Conservation (phyloP, 805 yeast species). For the Saccharomycopsis sp. region DNA sequence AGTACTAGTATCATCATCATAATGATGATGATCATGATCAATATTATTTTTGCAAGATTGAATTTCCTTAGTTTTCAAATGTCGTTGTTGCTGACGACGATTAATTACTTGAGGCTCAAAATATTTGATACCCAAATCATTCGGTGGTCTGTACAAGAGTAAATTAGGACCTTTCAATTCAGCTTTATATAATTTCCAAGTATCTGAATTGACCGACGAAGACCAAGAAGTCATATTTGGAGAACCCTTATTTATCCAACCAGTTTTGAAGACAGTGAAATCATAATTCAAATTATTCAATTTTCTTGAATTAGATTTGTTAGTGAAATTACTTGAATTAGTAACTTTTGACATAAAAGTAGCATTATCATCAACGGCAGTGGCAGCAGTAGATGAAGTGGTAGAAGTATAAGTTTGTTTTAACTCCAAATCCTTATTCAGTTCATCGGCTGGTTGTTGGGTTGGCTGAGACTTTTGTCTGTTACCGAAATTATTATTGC, state of each 20-base stretch:
- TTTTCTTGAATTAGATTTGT: conserved; percentile 10
- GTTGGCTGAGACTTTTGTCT: not conserved
- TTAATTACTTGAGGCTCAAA: conserved; percentile 23
- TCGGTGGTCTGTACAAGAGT: conserved; percentile 52
- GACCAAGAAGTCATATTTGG: conserved; percentile 26
- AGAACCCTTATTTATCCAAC: conserved; percentile 48
- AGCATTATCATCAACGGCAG: not conserved
- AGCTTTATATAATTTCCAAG: conserved; percentile 47
- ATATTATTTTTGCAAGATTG: too few relatives aligned
- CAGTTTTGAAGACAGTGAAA: conserved; percentile 37
- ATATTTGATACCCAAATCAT: conserved; percentile 37
- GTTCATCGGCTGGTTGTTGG: conserved; percentile 1
- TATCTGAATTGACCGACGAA: conserved; percentile 16
- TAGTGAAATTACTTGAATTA: not conserved
- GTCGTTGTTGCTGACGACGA: conserved; percentile 5
- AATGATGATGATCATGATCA: not conserved
- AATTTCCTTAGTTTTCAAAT: conserved; percentile 2
- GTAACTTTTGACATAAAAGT: not conserved
- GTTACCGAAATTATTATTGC: conserved; percentile 1
- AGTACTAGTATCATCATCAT: not conserved
- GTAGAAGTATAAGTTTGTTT: not conserved
- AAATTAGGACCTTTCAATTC: conserved; percentile 65
- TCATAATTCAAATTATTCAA: conserved; percentile 31
- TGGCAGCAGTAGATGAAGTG: not conserved
- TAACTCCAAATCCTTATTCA: not conserved